Conservation (phyloP, 2,329 filamentous ascomycete species). For the Stylonectria norvegica region DNA sequence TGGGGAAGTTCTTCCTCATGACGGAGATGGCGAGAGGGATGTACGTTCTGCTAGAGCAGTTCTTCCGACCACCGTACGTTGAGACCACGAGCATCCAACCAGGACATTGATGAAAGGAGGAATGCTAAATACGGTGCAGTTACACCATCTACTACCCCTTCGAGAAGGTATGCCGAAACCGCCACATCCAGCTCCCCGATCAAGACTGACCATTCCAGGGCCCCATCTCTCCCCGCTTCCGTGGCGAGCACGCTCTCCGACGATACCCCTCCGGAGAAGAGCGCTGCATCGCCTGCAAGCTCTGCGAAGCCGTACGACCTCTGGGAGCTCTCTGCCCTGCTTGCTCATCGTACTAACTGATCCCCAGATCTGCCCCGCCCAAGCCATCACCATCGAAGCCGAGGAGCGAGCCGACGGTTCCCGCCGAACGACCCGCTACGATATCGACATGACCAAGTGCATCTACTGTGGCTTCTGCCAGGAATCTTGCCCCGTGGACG, state of each 20-base stretch:
- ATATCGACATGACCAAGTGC: conserved; percentile 99
- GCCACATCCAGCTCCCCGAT: too few relatives aligned
- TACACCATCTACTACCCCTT: conserved; percentile 99
- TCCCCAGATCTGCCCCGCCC: conserved; percentile 79
- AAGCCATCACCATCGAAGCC: conserved; percentile 98
- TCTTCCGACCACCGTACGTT: conserved; percentile 94
- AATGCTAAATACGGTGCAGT: conserved; percentile 44
- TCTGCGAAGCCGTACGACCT: conserved; percentile 76
- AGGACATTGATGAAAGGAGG: background rate
- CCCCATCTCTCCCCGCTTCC: conserved; percentile 95
- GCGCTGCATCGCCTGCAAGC: conserved; percentile 98
- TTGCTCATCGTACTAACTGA: conserved; percentile 12
- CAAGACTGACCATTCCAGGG: conserved; percentile 51
- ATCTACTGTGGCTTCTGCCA: conserved; percentile 99
- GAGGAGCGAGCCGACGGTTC: conserved; percentile 97
- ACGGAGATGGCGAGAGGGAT: conserved; percentile 95
- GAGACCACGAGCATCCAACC: background rate
- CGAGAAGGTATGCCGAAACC: conserved; percentile 79
- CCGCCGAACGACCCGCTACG: conserved; percentile 92
- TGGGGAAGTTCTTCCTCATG: conserved; percentile 92
- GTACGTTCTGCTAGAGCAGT: conserved; percentile 97
- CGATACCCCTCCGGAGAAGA: conserved; percentile 97
- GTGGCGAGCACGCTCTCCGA: conserved; percentile 93
- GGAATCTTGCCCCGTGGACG: conserved; percentile 97
- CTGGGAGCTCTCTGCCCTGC: background rate